phyloP scores from a whole-genome alignment of 2,329 filamentous ascomycete genomes.

The Pseudogymnoascus sp. region DNA sequence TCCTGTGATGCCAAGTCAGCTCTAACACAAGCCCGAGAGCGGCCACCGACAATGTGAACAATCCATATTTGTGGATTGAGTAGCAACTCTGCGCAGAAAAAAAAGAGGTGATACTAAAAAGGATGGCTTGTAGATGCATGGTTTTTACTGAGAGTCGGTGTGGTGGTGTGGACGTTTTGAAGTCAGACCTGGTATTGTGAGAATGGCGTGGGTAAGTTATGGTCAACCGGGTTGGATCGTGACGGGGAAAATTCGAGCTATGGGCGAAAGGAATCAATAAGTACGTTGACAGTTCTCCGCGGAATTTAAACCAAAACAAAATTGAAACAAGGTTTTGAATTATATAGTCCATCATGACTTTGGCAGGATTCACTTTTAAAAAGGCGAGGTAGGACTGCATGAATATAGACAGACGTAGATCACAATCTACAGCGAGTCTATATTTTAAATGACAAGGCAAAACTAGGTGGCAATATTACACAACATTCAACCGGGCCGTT shows the following conservation, averaged over 20 bases:
- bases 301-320: background rate
- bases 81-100: background rate
- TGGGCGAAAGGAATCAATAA: background rate
- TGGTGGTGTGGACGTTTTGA: background rate
- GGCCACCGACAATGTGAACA: background rate
- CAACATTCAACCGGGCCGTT: background rate
- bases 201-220: background rate
- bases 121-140: background rate
- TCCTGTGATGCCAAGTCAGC: background rate
- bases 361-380: background rate
- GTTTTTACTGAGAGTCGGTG: background rate
- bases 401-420: background rate
- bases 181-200: background rate
- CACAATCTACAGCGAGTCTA: background rate
- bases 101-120: background rate
- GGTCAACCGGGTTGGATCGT: background rate
- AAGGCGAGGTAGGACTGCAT: background rate
- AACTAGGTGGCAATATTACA: background rate
- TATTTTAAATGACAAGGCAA: background rate
- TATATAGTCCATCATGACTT: background rate
- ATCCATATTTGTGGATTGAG: background rate
- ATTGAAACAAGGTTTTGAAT: background rate
- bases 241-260: background rate
- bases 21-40: background rate
- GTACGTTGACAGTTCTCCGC: background rate